Evolutionary conservation across 2,329 filamentous ascomycete genomes (phyloP).

Genomic region (Sporothrix brasiliensis): DNA sequence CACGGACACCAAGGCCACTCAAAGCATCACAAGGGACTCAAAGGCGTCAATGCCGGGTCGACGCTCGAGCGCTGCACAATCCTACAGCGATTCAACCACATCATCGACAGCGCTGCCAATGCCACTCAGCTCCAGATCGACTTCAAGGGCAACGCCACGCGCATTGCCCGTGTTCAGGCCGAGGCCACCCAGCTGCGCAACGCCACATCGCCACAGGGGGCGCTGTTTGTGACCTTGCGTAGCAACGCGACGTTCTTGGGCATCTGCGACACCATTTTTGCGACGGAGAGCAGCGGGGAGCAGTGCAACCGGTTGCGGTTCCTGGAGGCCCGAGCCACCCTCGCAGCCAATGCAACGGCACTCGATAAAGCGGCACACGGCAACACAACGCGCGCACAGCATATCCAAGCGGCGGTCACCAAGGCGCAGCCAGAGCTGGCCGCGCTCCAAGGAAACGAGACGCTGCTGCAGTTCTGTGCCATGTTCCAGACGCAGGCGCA

Average conservation of each 20-base stretch:
- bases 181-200: constrained; percentile 45
- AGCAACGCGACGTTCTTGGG: constrained; percentile 45
- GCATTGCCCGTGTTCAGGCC: constrained; percentile 39
- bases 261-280: constrained; percentile 42
- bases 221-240: constrained; percentile 42
- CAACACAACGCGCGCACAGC: constrained; percentile 42
- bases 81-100: constrained; percentile 40
- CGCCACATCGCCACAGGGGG: constrained; percentile 42
- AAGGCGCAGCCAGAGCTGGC: constrained; percentile 37
- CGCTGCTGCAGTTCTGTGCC: constrained; percentile 39
- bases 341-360: constrained; percentile 39
- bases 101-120: constrained; percentile 45
- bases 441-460: constrained; percentile 38
- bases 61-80: constrained; percentile 42
- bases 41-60: constrained; percentile 2
- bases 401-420: constrained; percentile 38
- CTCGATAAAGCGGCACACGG: constrained; percentile 38
- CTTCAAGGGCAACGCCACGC: constrained; percentile 45
- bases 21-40: background rate
- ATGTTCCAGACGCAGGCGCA: constrained; percentile 31
- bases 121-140: constrained; percentile 43
- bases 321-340: constrained; percentile 39
- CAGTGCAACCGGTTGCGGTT: constrained; percentile 41
- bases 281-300: constrained; percentile 40
- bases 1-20: background rate